A percentile compares a stretch with the other conserved stretches of the same genome.
These are phyloP conservation scores for Seiridium cupressi DNA, from an alignment of 2,329 filamentous ascomycete species.

Conservation along the genomic window DNA sequence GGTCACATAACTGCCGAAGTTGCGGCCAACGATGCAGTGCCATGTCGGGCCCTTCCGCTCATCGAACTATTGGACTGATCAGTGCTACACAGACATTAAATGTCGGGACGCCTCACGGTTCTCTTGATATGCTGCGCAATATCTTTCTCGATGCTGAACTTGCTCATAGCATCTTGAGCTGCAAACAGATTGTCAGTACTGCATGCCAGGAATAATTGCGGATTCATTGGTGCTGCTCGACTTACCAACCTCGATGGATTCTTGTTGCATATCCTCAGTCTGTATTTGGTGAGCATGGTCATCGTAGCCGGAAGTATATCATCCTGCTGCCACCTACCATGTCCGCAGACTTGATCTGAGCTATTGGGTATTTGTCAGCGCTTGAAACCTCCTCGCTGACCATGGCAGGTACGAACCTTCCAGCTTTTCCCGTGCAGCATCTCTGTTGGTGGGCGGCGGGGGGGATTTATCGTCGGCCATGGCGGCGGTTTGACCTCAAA, in stretches of 20 bases:
- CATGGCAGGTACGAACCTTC: constrained; percentile 24
- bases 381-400: too few species aligned
- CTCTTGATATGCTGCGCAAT: constrained; percentile 33
- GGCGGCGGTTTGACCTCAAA: background rate
- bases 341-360: constrained; percentile 95
- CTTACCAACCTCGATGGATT: constrained; percentile 94
- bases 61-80: constrained; percentile 68
- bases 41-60: constrained; percentile 95
- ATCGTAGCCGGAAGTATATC: background rate
- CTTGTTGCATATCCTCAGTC: constrained; percentile 96
- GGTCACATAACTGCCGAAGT: constrained; percentile 98
- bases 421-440: constrained; percentile 25
- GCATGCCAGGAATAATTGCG: constrained; percentile 10
- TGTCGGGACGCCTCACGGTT: constrained; percentile 27
- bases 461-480: constrained; percentile 28
- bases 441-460: constrained; percentile 17
- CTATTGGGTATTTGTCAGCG: constrained; percentile 44
- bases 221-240: constrained; percentile 19
- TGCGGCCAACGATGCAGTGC: constrained; percentile 98
- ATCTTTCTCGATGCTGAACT: constrained; percentile 62
- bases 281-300: constrained; percentile 42
- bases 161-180: constrained; percentile 64
- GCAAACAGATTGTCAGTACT: background rate
- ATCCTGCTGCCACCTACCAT: constrained; percentile 65
- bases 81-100: background rate